Base-by-base conservation (phyloP, 371 early-diverging fungal species). In the Caulochytrium protostelioides region DNA sequence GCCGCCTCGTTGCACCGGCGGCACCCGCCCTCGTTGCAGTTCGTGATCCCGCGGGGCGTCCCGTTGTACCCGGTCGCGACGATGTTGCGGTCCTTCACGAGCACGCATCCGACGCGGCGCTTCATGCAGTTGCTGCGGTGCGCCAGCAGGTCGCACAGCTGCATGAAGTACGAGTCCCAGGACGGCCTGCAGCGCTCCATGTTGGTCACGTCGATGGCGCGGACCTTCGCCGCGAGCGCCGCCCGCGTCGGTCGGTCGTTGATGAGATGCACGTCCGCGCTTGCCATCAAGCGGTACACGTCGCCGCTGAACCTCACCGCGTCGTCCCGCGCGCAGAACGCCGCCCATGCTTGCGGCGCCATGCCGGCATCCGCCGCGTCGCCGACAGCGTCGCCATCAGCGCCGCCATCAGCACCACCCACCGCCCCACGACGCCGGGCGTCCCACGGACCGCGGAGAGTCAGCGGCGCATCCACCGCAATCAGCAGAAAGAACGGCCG, bases 1-100 rank as follows among this genome's bases (percentile, higher is more conserved):
- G 82, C 65, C 21, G 35, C 41, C 10, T 55, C 70, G 47, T 94
- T 94, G 59, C 97, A 98, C 23, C 95, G 59, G 13, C 53, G 60
- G 52, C 98, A 97, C 0, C 97, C 97, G 6, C 91, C 89, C 31
- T 91, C 80, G 38, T 72, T 80, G 49, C 98, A 98, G 47, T 98
- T 98, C 22, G 52, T 47, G 17, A 92, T 47, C 3, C 82, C 80
- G 24, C 76, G 61, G 6, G 97, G 92, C 7, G 95, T 95, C 0
- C 98, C 98, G 42, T 98, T 98, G 55, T 98, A 97, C 3, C 98
- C 98, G 6, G 94, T 92, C 0, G 89, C 79, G 26, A 97, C 69
- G 7, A 98, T 79, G 18, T 86, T 62, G 15, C 65, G 65, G 37
- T 91, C 76, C 34, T 77, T 81, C 9, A 90, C 86, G 7, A 98